Conservation (phyloP, 495 filamentous ascomycete genomes). For the Melanomma pulvis-pyrius region DNA sequence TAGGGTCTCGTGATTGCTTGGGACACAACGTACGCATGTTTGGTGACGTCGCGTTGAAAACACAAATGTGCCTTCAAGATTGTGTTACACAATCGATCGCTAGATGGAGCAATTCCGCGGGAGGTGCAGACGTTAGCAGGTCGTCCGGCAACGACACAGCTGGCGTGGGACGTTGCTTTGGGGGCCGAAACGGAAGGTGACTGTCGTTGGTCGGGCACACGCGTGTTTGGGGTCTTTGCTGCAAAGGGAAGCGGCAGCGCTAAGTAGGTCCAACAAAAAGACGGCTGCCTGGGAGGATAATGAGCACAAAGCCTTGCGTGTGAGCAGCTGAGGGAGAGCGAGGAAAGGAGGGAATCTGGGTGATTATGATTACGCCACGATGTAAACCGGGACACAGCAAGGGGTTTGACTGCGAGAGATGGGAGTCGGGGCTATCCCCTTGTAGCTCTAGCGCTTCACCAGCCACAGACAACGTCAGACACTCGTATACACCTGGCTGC, state of each 20-base stretch:
- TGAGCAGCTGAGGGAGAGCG: background rate
- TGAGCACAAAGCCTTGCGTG: background rate
- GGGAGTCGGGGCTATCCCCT: too few species aligned
- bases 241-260: background rate
- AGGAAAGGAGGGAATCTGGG: slow-evolving; percentile 2
- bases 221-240: slow-evolving; percentile 1
- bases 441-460: background rate
- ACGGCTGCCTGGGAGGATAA: background rate
- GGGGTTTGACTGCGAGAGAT: background rate
- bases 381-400: background rate
- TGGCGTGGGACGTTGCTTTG: background rate
- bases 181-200: slow-evolving; percentile 2
- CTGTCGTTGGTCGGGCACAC: background rate
- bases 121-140: background rate
- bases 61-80: background rate
- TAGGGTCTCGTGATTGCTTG: background rate
- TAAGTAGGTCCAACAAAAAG: background rate
- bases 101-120: background rate
- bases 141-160: background rate
- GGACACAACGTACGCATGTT: slow-evolving; percentile 3
- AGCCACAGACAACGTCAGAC: background rate
- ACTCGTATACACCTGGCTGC: background rate
- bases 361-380: slow-evolving; percentile 2
- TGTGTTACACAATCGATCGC: background rate
- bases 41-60: background rate